Evolutionary conservation across 1,139 yeast genomes (phyloP), one percentile per base, ranked within the genome.

Genomic region (Taphrina flavorubra): DNA sequence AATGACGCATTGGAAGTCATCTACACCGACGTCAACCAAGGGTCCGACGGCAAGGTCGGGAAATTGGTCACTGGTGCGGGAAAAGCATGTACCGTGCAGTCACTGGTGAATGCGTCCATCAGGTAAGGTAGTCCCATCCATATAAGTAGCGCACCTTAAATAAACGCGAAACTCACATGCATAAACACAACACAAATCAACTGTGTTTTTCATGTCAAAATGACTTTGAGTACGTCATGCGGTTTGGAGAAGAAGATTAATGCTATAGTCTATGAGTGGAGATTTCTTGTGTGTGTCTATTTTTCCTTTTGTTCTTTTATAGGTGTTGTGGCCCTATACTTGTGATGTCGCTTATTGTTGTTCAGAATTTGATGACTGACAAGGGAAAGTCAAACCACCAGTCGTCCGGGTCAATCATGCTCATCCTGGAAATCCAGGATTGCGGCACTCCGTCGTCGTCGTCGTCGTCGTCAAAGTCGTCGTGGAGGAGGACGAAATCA

Each of bases 1-100:
- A 47, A 42, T 18, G 61, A 53, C 25, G 11, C 44, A 6, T 44
- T 53, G 37, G 55, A 46, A 98, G 58, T 63, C 39, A 37, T 53
- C 14, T 63, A 63, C 46, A 6, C 46, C 31, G 67, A 63, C 40
- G 18, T 57, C 36, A 44, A 42, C 53, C 53, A 42, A 1, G 62
- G 62, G 25, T 42, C 47, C 39, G 53, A 42, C 39, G 53, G 31
- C 6, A 53, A 46, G 46, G 42, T 39, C 11, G 67, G 67, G 13
- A 44, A n/a, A 18, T 39, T 63, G 34, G 55, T 53, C 13, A 63
- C 25, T 20, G 25, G 18, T 36, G 13, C 18, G 13, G 67, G 67
- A 34, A 34, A 63, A 36, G 37, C 14, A 16, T 63, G 67, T 49
- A 53, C 51, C 20, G 67, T 63, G 46, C 44, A 63, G 51, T 34